Conservation (phyloP, 768 basidiomycete species). For the Podaxis sp. region DNA sequence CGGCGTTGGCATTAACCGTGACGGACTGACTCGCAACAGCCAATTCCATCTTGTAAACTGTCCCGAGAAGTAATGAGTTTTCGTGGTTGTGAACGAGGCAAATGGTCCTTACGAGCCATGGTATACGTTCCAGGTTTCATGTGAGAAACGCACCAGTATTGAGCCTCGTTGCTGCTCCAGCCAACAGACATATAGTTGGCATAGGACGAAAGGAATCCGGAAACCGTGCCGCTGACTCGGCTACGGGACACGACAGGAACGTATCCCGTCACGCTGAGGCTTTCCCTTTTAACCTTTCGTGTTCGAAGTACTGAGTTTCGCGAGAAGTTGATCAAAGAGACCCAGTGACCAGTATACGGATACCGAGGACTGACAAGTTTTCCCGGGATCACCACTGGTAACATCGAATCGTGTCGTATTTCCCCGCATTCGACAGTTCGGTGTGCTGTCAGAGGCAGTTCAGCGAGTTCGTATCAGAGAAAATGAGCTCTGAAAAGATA, state of each 20-base stretch:
- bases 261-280: constrained; percentile 19
- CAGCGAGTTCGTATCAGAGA: neutral
- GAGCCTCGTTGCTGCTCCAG: constrained; percentile 24
- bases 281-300: constrained; percentile 14
- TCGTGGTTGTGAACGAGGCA: neutral
- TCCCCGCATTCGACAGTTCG: neutral
- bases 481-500: neutral
- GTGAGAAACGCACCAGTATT: constrained; percentile 30
- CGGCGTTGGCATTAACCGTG: constrained; percentile 22
- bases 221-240: constrained; percentile 25
- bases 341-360: neutral
- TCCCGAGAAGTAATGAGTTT: neutral
- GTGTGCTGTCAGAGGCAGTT: neutral
- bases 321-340: neutral
- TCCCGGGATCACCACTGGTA: neutral
- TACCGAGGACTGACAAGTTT: neutral
- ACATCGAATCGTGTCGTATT: neutral
- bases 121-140: constrained; percentile 45
- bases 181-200: constrained; percentile 20
- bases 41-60: constrained; percentile 34
- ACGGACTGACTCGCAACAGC: constrained; percentile 24
- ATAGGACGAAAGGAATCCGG: constrained; percentile 21
- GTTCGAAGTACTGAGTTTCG: neutral
- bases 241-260: constrained; percentile 23
- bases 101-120: constrained; percentile 27